Evolutionary conservation across 1,284 basidiomycete genomes (phyloP), one percentile per base, ranked within the genome.

Genomic region (Cutaneotrichosporon spelunceum): DNA sequence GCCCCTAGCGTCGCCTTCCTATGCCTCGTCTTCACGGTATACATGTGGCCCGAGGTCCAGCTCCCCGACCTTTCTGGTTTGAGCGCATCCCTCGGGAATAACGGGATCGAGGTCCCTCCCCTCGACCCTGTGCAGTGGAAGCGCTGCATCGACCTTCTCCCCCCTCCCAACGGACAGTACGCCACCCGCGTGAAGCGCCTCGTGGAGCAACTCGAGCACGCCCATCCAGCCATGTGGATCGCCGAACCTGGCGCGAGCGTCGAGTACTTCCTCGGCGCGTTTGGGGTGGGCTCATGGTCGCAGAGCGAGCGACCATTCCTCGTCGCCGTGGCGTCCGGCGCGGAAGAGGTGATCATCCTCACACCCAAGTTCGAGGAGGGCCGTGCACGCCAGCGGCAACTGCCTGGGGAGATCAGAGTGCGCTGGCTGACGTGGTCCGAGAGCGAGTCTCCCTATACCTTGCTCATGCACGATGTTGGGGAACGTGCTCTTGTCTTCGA

Each of bases 221-320:
- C 16, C 23, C 21, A 44, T 30, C 56, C 26, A 2, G 39, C 16
- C 39, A 64, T 68, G 21, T 78, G 68, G 64, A 83, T 92, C 49
- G 84, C 87, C 9, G 90, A 92, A 74, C 89, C 90, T 10, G 86
- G 88, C 0, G 83, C 89, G 5, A 88, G 82, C 57, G 85, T 86
- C 0, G 78, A 82, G 2, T 93, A 86, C 81, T 92, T 85, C 70
- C 84, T 82, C 36, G 91, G 91, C 68, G 80, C 89, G 55, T 88
- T 89, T 21, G 71, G 72, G 3, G 67, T 80, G 0, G 69, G 57
- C 13, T 67, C 83, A 19, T 93, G 91, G 91, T 69, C 71, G 52
- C 82, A 88, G 26, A 89, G 88, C 9, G 91, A 93, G 76, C 83
- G 90, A 1, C 89, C 90, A 0, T 82, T 93, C 29, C 78, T 93